Evolutionary conservation across 345 rosid genomes (phyloP).

Genomic region (Punica granatum): DNA sequence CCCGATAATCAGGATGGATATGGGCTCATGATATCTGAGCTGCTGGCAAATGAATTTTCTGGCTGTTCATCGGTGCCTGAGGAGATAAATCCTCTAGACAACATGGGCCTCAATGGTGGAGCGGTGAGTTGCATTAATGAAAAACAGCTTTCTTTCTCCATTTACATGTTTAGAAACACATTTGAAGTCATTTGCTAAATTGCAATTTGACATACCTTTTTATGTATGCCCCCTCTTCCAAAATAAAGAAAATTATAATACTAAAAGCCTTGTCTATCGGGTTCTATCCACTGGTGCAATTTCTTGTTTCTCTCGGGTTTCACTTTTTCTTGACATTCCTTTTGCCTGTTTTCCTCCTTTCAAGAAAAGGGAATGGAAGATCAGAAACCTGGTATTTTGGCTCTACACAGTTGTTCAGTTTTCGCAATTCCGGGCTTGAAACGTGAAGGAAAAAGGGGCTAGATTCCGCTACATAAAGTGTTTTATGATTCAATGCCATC

Average conservation of each 20-base stretch:
- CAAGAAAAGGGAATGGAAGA: neutral
- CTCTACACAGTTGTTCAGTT: neutral
- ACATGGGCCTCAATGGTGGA: slow-evolving; percentile 50
- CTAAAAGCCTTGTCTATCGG: too few species aligned
- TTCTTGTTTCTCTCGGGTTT: too few species aligned
- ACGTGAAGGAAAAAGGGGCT: neutral
- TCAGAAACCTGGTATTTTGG: neutral
- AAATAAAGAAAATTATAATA: too few species aligned
- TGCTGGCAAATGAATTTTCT: slow-evolving; percentile 43
- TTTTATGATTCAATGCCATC: neutral
- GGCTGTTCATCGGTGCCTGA: slow-evolving; percentile 45
- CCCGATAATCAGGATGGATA: slow-evolving; percentile 60
- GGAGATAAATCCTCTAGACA: slow-evolving; percentile 42
- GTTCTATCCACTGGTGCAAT: too few species aligned
- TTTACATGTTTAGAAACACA: too few species aligned
- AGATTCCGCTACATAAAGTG: neutral
- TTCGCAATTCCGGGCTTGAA: neutral
- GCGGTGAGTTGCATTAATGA: slow-evolving; percentile 38
- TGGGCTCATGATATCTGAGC: slow-evolving; percentile 79
- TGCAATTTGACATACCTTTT: neutral
- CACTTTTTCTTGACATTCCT: too few species aligned
- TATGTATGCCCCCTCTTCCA: too few species aligned
- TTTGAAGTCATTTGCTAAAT: neutral
- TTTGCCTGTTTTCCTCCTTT: neutral
- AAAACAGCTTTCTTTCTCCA: neutral